phyloP scores from a whole-genome alignment of 495 filamentous ascomycete genomes.

The Hyaloscypha variabilis region DNA sequence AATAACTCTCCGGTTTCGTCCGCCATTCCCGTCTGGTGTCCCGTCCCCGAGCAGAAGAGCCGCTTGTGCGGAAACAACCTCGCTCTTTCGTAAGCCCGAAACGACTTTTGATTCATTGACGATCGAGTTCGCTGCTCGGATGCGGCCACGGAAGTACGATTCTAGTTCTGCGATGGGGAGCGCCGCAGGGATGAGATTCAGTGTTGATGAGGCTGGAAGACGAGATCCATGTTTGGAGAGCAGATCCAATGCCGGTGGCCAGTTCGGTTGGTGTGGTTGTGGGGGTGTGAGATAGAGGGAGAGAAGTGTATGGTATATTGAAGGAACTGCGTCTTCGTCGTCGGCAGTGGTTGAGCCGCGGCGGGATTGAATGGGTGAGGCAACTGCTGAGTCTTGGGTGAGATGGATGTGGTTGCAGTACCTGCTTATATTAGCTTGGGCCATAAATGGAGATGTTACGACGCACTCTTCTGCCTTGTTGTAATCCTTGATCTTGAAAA shows the following conservation, averaged over 20 bases:
- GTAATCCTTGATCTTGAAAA: conserved; percentile 88
- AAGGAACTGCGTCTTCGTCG: conserved; percentile 62
- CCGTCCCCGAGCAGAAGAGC: conserved; percentile 70
- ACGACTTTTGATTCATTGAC: conserved; percentile 80
- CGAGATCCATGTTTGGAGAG: conserved; percentile 90
- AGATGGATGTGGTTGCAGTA: conserved; percentile 88
- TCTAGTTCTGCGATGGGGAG: conserved; percentile 80
- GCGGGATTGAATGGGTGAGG: conserved; percentile 40
- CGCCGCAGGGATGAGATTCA: conserved; percentile 80
- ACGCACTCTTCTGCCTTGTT: conserved; percentile 90
- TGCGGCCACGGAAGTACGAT: conserved; percentile 88
- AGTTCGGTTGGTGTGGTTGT: conserved; percentile 69
- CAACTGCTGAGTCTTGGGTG: conserved; percentile 45
- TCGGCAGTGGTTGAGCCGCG: conserved; percentile 44
- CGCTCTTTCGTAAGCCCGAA: conserved; percentile 70
- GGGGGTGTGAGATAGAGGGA: conserved; percentile 89
- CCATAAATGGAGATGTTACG: neutral
- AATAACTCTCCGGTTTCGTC: conserved; percentile 72
- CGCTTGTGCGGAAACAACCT: conserved; percentile 71
- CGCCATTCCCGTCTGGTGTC: conserved; percentile 51
- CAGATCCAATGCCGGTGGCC: conserved; percentile 79
- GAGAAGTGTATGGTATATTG: conserved; percentile 89
- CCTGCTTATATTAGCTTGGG: conserved; percentile 42
- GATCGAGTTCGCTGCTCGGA: conserved; percentile 81
- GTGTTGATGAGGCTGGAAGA: conserved; percentile 80